phyloP scores from a whole-genome alignment of 2,329 filamentous ascomycete species.

The Botryotinia convoluta region DNA sequence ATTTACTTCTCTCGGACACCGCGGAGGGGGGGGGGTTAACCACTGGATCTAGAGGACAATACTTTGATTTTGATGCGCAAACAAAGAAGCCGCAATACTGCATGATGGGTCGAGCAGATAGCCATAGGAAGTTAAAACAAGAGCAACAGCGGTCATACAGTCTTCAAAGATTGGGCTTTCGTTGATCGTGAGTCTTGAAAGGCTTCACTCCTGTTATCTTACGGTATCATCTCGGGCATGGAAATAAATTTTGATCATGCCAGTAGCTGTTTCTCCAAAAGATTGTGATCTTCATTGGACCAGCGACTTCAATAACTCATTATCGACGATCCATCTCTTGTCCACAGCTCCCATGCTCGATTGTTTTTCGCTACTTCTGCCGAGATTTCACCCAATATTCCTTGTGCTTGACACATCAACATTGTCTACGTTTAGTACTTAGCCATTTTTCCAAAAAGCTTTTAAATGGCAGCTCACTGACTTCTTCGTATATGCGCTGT shows the following conservation, averaged over 20 bases:
- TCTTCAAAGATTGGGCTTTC: neutral
- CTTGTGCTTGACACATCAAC: neutral
- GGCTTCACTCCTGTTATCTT: neutral
- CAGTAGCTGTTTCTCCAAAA: neutral
- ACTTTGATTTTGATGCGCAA: neutral
- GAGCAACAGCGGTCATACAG: neutral
- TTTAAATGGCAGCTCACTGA: neutral
- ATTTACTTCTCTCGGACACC: neutral
- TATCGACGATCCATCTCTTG: neutral
- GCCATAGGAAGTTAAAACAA: neutral
- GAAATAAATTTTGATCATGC: neutral
- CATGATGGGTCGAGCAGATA: neutral
- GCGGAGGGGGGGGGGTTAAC: too few relatives aligned
- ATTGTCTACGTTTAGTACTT: neutral
- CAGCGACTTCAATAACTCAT: neutral
- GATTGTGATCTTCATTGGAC: neutral
- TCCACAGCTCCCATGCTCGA: neutral
- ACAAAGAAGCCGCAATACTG: neutral
- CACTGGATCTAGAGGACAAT: neutral
- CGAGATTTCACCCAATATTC: neutral
- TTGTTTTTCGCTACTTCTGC: too few relatives aligned
- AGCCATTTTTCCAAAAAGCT: rapidly evolving
- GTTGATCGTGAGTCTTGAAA: neutral
- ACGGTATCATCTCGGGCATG: neutral
- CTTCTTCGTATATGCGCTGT: neutral